Evolutionary conservation across 2,329 filamentous ascomycete species (phyloP).

Genomic region (Periglandula ipomoeae): DNA sequence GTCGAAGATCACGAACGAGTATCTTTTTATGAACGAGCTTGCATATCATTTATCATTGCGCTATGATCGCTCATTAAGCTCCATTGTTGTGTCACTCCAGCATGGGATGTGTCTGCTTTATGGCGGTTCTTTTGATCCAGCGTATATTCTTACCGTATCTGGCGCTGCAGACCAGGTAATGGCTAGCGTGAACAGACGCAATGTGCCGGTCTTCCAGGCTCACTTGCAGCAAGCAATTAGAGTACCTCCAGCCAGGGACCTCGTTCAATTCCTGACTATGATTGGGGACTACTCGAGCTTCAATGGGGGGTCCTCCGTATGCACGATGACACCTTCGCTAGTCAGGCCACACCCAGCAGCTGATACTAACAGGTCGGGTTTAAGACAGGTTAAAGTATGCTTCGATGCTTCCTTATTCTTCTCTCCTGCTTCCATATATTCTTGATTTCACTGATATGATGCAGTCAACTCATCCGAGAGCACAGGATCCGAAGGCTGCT

Average conservation of each 20-base stretch:
- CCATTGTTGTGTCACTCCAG: constrained; percentile 66
- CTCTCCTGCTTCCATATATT: too few species aligned
- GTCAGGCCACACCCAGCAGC: neutral
- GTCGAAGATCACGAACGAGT: constrained; percentile 61
- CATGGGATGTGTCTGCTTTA: constrained; percentile 69
- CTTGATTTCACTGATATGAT: neutral
- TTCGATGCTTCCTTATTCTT: too few species aligned
- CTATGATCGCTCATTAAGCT: constrained; percentile 65
- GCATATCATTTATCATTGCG: constrained; percentile 64
- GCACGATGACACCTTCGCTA: constrained; percentile 33
- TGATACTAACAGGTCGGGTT: neutral
- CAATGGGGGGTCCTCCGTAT: constrained; percentile 59
- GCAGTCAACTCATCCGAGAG: neutral
- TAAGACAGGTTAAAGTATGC: neutral
- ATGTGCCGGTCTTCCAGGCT: constrained; percentile 67
- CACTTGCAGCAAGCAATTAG: constrained; percentile 63
- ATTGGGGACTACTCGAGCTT: constrained; percentile 63
- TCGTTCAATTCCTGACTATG: constrained; percentile 63
- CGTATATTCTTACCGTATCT: constrained; percentile 68
- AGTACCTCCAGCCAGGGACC: constrained; percentile 56
- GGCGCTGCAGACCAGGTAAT: constrained; percentile 61
- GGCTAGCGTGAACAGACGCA: constrained; percentile 70
- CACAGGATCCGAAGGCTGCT: neutral
- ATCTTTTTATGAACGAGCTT: constrained; percentile 63
- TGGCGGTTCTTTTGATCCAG: constrained; percentile 65